phyloP scores from a whole-genome alignment of 2,329 filamentous ascomycete species.

The Cladorrhinum sp. region DNA sequence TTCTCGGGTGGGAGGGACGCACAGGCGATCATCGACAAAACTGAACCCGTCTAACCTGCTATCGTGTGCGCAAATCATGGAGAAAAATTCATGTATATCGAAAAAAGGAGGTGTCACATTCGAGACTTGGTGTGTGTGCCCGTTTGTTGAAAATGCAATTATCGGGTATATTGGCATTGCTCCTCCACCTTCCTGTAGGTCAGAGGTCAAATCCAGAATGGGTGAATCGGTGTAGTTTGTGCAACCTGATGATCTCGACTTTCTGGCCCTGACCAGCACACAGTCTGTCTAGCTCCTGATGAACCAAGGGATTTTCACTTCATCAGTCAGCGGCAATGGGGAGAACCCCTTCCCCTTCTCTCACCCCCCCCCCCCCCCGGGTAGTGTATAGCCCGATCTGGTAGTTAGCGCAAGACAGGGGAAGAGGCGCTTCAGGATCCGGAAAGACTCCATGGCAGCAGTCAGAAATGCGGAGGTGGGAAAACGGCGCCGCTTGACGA shows the following conservation, averaged over 20 bases:
- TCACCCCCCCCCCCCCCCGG: neutral
- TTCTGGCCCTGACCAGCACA: neutral
- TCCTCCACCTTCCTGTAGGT: neutral
- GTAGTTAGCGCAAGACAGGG: slow-evolving; percentile 19
- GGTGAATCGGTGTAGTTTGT: neutral
- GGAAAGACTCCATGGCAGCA: slow-evolving; percentile 11
- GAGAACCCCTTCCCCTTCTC: neutral
- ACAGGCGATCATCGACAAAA: slow-evolving; percentile 16
- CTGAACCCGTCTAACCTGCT: neutral
- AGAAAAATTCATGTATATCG: slow-evolving; percentile 1
- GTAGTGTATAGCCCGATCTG: slow-evolving; percentile 24
- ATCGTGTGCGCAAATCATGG: neutral
- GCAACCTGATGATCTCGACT: neutral
- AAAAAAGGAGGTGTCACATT: slow-evolving; percentile 7
- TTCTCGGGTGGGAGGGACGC: slow-evolving; percentile 21
- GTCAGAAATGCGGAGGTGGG: slow-evolving; percentile 25
- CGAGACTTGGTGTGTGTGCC: neutral
- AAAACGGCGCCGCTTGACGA: slow-evolving; percentile 28
- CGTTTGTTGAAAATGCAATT: slow-evolving; percentile 3
- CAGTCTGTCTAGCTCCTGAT: neutral
- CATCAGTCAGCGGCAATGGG: slow-evolving; percentile 1
- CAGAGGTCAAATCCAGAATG: neutral
- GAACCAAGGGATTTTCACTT: neutral
- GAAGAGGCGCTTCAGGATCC: slow-evolving; percentile 14
- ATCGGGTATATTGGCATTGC: neutral